Conservation (phyloP, 345 rosid genomes). For the Euphorbia lathyris region DNA sequence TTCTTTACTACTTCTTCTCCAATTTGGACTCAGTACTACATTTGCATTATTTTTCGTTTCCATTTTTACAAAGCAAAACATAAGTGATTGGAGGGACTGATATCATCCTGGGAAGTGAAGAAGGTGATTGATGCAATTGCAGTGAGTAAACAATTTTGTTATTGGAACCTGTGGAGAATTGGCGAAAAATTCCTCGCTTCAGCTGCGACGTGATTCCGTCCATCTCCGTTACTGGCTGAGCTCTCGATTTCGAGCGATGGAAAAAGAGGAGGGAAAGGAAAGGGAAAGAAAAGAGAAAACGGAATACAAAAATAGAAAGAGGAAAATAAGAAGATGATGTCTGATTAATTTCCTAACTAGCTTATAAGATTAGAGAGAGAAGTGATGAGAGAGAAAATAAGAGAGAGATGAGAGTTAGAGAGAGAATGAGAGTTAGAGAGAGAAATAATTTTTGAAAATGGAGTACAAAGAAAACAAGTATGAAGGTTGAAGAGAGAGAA, state of each 20-base stretch:
- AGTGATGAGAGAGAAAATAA: too few species aligned
- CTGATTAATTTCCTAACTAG: too few species aligned
- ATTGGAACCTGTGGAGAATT: constrained; percentile 22
- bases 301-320: too few species aligned
- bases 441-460: too few species aligned
- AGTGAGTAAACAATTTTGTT: not conserved
- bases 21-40: not conserved
- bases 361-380: too few species aligned
- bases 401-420: too few species aligned
- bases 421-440: too few species aligned
- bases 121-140: not conserved
- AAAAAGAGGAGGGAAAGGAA: not conserved
- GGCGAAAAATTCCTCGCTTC: constrained; percentile 74
- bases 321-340: too few species aligned
- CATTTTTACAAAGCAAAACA: constrained; percentile 6
- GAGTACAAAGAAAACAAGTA: too few species aligned
- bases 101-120: not conserved
- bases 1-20: not conserved
- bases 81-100: not conserved
- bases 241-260: constrained; percentile 9
- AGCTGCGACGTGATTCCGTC: constrained; percentile 54
- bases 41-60: not conserved
- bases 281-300: not conserved
- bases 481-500: too few species aligned
- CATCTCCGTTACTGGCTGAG: constrained; percentile 29